Evolutionary conservation across 2,329 filamentous ascomycete genomes (phyloP), one percentile per base, ranked within the genome.

Genomic region (Trichophyton equinum): DNA sequence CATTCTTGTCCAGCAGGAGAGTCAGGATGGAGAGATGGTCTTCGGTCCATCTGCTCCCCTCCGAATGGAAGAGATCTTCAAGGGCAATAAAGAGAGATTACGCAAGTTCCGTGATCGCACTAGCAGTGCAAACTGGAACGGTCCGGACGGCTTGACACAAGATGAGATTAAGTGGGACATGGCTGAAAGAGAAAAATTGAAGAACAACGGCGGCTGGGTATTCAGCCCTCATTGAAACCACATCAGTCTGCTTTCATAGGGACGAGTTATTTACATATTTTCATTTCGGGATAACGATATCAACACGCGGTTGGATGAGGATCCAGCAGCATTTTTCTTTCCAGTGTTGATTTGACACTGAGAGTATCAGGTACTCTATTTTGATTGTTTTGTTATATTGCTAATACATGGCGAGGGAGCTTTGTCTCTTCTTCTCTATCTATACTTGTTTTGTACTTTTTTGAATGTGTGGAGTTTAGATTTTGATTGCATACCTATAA

Each of bases 61-160:
- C 65, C 89, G 90, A 69, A 94, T 99, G 86, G 95, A 99, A 69
- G 91, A 97, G 71, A 91, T 96, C 36, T 99, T 99, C 75, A 87
- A 82, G 74, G 89, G 91, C 73, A 91, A 88, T 74, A 91, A 91
- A 73, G 90, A 92, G 61, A 79, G 87, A 65, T 85, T 88, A 73
- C 88, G 89, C 78, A 89, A 90, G 70, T 97, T 96, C 80, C 84
- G 95, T 18, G 86, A 89, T 58, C 83, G 94, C 61, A 96, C 92
- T 4, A 95, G 89, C 67, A 96, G 90, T 74, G 95, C 95, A 40
- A 95, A 96, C 76, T 99, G 94, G 94, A 86, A 83, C 69, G 75
- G 89, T 60, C 79, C 86, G 2, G 95, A 99, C 73, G 79, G 81
- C 51, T 79, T 99, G 67, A 96, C 91, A 0, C 87, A 91, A 66